Evolutionary conservation across 2,329 filamentous ascomycete species (phyloP).

Genomic region (Apiospora sp.): DNA sequence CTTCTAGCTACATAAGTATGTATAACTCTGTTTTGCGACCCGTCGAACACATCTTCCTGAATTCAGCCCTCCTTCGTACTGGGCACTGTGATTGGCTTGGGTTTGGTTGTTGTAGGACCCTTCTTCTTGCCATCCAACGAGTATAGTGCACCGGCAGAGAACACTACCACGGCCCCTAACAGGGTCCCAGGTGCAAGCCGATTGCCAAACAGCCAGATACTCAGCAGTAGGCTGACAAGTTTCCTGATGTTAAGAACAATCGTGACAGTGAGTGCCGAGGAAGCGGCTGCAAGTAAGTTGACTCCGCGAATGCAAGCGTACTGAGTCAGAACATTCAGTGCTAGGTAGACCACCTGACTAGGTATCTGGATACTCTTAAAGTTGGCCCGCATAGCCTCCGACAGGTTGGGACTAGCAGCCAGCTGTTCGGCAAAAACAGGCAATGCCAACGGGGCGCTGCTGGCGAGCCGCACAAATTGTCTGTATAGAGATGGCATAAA

Average conservation of each 20-base stretch:
- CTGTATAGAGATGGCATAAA: slow-evolving; percentile 70
- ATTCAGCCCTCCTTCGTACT: slow-evolving; percentile 25
- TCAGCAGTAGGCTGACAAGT: slow-evolving; percentile 86
- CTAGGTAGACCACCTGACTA: slow-evolving; percentile 74
- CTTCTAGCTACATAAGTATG: neutral
- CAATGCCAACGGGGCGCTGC: slow-evolving; percentile 68
- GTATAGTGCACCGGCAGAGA: slow-evolving; percentile 90
- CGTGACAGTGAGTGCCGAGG: slow-evolving; percentile 92
- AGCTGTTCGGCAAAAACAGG: slow-evolving; percentile 43
- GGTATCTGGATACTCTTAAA: slow-evolving; percentile 59
- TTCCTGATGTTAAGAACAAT: slow-evolving; percentile 97
- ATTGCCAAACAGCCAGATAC: slow-evolving; percentile 95
- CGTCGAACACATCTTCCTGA: neutral
- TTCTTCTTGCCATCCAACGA: slow-evolving; percentile 71
- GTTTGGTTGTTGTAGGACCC: slow-evolving; percentile 38
- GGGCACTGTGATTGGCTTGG: slow-evolving; percentile 28
- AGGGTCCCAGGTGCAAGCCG: slow-evolving; percentile 78
- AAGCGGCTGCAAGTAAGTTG: slow-evolving; percentile 88
- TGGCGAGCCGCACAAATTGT: slow-evolving; percentile 69
- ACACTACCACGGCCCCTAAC: slow-evolving; percentile 84
- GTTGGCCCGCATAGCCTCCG: slow-evolving; percentile 47
- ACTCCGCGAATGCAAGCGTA: slow-evolving; percentile 95
- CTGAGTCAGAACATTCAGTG: slow-evolving; percentile 85
- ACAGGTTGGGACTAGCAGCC: slow-evolving; percentile 44
- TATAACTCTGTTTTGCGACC: neutral